A percentile compares a stretch with the other conserved stretches of the same genome.
Evolutionary conservation across 805 yeast species (phyloP).

Genomic region (Metschnikowia sp.): DNA sequence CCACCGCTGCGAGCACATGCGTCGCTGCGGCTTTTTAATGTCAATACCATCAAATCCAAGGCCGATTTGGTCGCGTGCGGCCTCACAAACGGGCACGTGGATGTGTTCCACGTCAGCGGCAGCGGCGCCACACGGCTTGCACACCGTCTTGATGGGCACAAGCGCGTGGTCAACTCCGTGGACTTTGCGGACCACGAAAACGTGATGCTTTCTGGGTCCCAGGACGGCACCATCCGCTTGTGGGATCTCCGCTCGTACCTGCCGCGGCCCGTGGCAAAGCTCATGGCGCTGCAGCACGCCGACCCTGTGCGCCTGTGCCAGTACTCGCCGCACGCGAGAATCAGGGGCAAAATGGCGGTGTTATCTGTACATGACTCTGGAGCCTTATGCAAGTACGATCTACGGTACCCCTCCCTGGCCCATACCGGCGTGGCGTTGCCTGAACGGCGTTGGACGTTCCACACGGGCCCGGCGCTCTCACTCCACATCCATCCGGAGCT

Average conservation of each 20-base stretch:
- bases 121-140: conserved; percentile 32
- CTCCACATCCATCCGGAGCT: conserved; percentile 83
- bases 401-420: conserved; percentile 40
- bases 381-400: conserved; percentile 79
- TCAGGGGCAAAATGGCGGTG: conserved; percentile 40
- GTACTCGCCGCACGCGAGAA: conserved; percentile 48
- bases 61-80: conserved; percentile 39
- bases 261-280: conserved; percentile 47
- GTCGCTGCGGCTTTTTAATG: conserved; percentile 27
- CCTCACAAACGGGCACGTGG: conserved; percentile 33
- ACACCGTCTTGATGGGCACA: conserved; percentile 36
- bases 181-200: conserved; percentile 30
- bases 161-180: conserved; percentile 39
- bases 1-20: conserved; percentile 13
- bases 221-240: conserved; percentile 71
- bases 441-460: conserved; percentile 81
- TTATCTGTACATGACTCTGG: conserved; percentile 90
- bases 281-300: conserved; percentile 51
- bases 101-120: conserved; percentile 29
- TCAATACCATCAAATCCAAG: conserved; percentile 37
- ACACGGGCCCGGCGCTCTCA: conserved; percentile 85
- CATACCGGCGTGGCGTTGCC: conserved; percentile 37
- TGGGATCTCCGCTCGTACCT: conserved; percentile 63
- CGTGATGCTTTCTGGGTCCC: conserved; percentile 56
- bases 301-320: conserved; percentile 66